Conservation (phyloP, 1,284 basidiomycete species). For the Ustilago curta region DNA sequence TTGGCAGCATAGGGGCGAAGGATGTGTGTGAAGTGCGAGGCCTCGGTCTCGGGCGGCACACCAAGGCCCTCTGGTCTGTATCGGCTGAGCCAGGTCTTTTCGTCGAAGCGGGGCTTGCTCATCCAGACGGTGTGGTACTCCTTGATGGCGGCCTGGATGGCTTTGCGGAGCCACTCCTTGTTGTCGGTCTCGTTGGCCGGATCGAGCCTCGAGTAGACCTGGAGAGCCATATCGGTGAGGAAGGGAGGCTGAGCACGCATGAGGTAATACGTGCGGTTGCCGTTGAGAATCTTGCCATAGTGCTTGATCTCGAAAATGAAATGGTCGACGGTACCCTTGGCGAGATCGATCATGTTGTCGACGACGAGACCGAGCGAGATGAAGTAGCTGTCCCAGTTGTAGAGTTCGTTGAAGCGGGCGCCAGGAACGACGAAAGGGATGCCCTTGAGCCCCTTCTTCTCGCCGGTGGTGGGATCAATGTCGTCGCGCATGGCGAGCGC, state of each 20-base stretch:
- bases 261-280: conserved; percentile 76
- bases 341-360: conserved; percentile 91
- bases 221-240: conserved; percentile 96
- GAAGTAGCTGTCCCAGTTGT: conserved; percentile 78
- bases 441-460: conserved; percentile 81
- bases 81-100: conserved; percentile 90
- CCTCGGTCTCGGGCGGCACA: conserved; percentile 97
- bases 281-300: conserved; percentile 80
- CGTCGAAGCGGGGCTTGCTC: conserved; percentile 89
- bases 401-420: conserved; percentile 94
- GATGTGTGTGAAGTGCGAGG: conserved; percentile 96
- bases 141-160: conserved; percentile 96
- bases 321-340: conserved; percentile 96
- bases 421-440: conserved; percentile 95
- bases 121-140: conserved; percentile 99
- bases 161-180: conserved; percentile 90
- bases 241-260: conserved; percentile 97
- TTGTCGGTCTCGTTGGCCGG: conserved; percentile 83
- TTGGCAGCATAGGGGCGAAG: conserved; percentile 93
- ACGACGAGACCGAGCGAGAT: conserved; percentile 92
- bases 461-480: conserved; percentile 72
- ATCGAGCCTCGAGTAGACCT: conserved; percentile 95
- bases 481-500: conserved; percentile 92
- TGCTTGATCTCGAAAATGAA: conserved; percentile 99
- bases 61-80: conserved; percentile 94